phyloP scores from a whole-genome alignment of 108 stramenopile genomes.

The Fistulifera pelliculosa region DNA sequence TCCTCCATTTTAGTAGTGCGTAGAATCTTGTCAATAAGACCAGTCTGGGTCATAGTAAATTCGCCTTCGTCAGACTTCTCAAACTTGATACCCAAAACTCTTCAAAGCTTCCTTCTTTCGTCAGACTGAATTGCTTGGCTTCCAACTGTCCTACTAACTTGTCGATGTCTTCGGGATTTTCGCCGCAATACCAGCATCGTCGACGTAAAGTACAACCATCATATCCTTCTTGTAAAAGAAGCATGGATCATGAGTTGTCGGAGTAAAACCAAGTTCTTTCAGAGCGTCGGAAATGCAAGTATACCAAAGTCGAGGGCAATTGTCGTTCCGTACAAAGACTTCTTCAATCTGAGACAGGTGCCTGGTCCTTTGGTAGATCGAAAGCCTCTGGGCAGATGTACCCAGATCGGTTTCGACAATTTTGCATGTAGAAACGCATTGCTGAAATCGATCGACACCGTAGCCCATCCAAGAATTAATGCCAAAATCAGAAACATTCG shows the following conservation, averaged over 20 bases:
- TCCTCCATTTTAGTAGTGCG: too few species aligned
- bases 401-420: conserved; percentile 7
- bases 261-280: conserved; percentile 6
- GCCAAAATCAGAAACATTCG: conserved; percentile 14
- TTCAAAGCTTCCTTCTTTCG: too few species aligned
- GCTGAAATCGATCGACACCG: conserved; percentile 7
- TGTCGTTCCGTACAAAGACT: conserved; percentile 9
- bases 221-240: conserved; percentile 21
- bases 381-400: conserved; percentile 21
- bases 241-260: conserved; percentile 25
- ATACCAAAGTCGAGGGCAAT: conserved; percentile 28
- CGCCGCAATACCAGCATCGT: too few species aligned
- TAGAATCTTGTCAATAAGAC: conserved; percentile 35
- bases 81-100: too few species aligned
- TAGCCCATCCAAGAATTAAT: conserved; percentile 1
- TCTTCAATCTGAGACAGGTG: conserved; percentile 2
- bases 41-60: conserved; percentile 39
- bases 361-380: not conserved
- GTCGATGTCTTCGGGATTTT: too few species aligned
- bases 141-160: too few species aligned
- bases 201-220: conserved; percentile 23
- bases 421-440: conserved; percentile 24
- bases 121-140: conserved; percentile 15
- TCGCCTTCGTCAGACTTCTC: too few species aligned
- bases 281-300: conserved; percentile 9